Base-by-base conservation (phyloP, 352 stramenopile genomes). In the Pythium aristosporum region DNA sequence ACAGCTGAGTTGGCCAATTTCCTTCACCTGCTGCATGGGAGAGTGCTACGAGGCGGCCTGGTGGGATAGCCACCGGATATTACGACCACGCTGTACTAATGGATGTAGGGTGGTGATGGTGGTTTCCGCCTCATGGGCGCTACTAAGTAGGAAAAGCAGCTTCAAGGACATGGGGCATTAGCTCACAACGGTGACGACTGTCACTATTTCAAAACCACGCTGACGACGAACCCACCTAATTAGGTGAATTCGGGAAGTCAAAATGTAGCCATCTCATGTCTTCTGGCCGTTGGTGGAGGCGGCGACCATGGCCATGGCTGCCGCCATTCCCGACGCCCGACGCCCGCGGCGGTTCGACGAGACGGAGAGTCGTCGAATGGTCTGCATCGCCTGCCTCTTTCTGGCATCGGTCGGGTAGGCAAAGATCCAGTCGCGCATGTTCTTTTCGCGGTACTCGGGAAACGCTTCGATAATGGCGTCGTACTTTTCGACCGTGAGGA, bases 381-480 rank as follows among this genome's bases (percentile, higher is more conserved):
- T 39, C 36, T 64, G 57, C 43, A 62, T 10, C n/a, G 46, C 25
- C 34, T 50, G 57, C 7, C 34, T 49, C 21, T 30, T 37, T 18
- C 39, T 37, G 28, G 32, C 39, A 7, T n/a, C 43, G 5, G 15
- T 32, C 11, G 37, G 37, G 50, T 44, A 39, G 15, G 55, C 51
- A 37, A 82, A 74, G 32, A 82, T 72, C 73, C 77, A 87, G 16
- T 77, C 77, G 21, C 64, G 71, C 52, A 77, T 66, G 61, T 81
- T 87, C 43, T 71, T 77, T 44, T 75, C 69, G 9, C 73, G 73
- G 46, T 84, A 84, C 18, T 82, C 68, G 0, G 77, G 77, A 25
- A 84, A 87, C 23, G 74, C 65, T 47, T 80, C 68, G 9, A 84
- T 52, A 21, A 81, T 75, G 16, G 71, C 64, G 10, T 79, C 71